phyloP scores from a whole-genome alignment of 257 asterid genomes.

The Capsicum rhomboideum region DNA sequence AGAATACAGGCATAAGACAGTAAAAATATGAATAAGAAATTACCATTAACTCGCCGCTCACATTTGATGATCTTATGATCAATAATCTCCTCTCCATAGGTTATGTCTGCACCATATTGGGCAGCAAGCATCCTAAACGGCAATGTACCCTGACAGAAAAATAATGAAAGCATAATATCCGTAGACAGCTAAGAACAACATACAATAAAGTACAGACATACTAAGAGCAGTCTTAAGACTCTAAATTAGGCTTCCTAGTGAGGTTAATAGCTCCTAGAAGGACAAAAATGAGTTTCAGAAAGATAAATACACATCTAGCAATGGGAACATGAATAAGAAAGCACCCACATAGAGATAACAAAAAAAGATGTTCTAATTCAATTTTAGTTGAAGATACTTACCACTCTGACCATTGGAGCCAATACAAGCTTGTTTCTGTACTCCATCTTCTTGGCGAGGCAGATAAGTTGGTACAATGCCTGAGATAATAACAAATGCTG shows the following conservation, averaged over 20 bases:
- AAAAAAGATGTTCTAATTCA: neutral
- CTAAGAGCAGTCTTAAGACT: neutral
- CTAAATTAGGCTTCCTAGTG: neutral
- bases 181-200: conserved; percentile 1
- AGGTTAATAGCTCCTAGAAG: neutral
- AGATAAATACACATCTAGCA: neutral
- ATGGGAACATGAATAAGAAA: neutral
- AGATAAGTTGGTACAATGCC: neutral
- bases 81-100: conserved; percentile 92
- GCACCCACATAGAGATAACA: neutral
- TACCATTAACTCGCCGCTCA: conserved; percentile 67
- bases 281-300: neutral
- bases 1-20: neutral
- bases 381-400: conserved; percentile 21
- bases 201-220: neutral
- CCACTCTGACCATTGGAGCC: conserved; percentile 97
- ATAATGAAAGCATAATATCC: neutral
- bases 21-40: neutral
- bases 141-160: conserved; percentile 59
- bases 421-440: conserved; percentile 72
- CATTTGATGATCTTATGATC: conserved; percentile 89
- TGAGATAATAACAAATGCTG: neutral
- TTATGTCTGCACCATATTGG: conserved; percentile 80
- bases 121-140: conserved; percentile 86
- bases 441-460: conserved; percentile 21